phyloP scores from a whole-genome alignment of 768 basidiomycete genomes.

The Cyclocybe cylindracea region DNA sequence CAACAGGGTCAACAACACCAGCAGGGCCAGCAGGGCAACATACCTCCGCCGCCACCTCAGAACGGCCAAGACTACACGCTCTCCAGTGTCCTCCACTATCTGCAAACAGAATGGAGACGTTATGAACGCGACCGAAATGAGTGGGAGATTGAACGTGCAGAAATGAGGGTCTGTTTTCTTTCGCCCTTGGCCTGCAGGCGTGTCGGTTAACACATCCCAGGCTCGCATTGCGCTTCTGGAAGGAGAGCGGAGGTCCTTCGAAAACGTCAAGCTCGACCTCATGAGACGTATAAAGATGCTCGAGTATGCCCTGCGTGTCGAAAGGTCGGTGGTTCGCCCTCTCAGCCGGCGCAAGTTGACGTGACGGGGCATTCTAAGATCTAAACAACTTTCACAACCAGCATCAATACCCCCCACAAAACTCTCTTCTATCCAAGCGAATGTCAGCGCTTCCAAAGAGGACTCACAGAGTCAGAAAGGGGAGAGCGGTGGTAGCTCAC shows the following conservation, averaged over 20 bases:
- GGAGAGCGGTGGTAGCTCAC: slow-evolving; percentile 80
- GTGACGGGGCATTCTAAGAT: slow-evolving; percentile 46
- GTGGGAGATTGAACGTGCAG: slow-evolving; percentile 99
- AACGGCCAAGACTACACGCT: slow-evolving; percentile 92
- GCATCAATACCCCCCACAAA: slow-evolving; percentile 66
- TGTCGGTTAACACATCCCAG: slow-evolving; percentile 44
- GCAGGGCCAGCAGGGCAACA: slow-evolving; percentile 46
- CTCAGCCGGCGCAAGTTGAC: slow-evolving; percentile 8
- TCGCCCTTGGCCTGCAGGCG: slow-evolving; percentile 20
- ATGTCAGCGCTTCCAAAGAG: slow-evolving; percentile 58
- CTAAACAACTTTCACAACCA: slow-evolving; percentile 75
- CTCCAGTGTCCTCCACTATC: slow-evolving; percentile 92
- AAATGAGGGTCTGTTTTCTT: slow-evolving; percentile 83
- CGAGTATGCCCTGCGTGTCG: slow-evolving; percentile 94
- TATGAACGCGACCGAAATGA: slow-evolving; percentile 99
- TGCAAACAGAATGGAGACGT: slow-evolving; percentile 97
- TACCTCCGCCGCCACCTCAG: slow-evolving; percentile 77
- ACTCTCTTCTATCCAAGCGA: slow-evolving; percentile 59
- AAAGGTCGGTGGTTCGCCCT: slow-evolving; percentile 65
- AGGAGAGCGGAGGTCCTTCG: slow-evolving; percentile 94
- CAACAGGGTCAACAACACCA: slow-evolving; percentile 58
- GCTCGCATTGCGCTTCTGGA: slow-evolving; percentile 97
- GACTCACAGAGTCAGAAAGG: slow-evolving; percentile 74
- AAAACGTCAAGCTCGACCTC: slow-evolving; percentile 94
- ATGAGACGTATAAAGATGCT: slow-evolving; percentile 99